These are phyloP conservation scores for Fonsecaea monophora DNA, from an alignment of 2,329 filamentous ascomycete genomes.

Conservation along the genomic window DNA sequence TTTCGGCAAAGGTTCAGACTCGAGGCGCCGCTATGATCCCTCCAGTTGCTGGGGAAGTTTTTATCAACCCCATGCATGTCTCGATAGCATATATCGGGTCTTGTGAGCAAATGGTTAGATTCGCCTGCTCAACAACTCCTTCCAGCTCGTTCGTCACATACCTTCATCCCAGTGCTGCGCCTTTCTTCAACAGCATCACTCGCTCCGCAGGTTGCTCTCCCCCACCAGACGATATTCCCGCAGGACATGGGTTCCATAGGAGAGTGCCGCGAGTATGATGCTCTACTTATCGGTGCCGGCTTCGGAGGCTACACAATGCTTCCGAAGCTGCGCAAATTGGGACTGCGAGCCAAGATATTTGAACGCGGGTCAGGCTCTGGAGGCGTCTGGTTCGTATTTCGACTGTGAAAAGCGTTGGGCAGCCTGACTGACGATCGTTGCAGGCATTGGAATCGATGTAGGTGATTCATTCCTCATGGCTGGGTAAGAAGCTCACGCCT, in stretches of 20 bases:
- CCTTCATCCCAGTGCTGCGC: neutral
- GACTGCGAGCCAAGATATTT: conserved; percentile 45
- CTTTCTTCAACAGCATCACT: conserved; percentile 6
- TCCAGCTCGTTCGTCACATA: conserved; percentile 9
- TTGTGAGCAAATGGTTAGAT: conserved; percentile 4
- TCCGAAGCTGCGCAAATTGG: conserved; percentile 43
- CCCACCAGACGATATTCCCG: conserved; percentile 6
- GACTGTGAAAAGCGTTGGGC: neutral
- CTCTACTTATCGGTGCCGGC: conserved; percentile 28
- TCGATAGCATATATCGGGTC: conserved; percentile 16
- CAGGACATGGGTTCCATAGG: conserved; percentile 26
- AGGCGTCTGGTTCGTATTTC: conserved; percentile 49
- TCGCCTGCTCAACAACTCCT: neutral
- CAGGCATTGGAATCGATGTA: conserved; percentile 59
- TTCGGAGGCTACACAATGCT: conserved; percentile 36
- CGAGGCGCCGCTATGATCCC: neutral
- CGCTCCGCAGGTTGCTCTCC: conserved; percentile 8
- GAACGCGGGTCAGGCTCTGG: conserved; percentile 46
- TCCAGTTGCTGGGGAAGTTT: conserved; percentile 10
- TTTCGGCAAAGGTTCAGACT: conserved; percentile 3
- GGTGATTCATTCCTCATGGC: conserved; percentile 7
- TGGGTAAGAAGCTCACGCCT: conserved; percentile 11
- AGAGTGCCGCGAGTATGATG: conserved; percentile 24
- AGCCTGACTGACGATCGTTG: conserved; percentile 11
- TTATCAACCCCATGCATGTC: conserved; percentile 8